A percentile compares a stretch with the other conserved stretches of the same genome.
Evolutionary conservation across 1,284 basidiomycete species (phyloP).

Genomic region (Heterobasidion annosum): DNA sequence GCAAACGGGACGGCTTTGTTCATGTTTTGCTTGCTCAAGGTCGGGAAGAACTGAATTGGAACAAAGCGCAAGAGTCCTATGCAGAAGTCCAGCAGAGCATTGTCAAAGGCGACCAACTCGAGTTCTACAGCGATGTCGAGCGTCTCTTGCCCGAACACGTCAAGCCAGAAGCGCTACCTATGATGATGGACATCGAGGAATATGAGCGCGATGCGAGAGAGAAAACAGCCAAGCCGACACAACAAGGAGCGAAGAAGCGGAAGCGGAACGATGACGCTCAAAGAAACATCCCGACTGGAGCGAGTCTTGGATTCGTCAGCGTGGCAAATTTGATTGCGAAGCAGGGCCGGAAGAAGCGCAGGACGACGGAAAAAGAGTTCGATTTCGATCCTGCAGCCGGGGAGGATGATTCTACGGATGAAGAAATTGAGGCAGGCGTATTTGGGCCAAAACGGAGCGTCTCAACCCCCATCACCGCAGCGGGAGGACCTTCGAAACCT

Average conservation of each 20-base stretch:
- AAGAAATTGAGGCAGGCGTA: slow-evolving; percentile 46
- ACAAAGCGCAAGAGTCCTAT: slow-evolving; percentile 84
- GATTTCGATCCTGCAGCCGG: slow-evolving; percentile 26
- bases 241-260: slow-evolving; percentile 44
- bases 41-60: slow-evolving; percentile 89
- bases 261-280: slow-evolving; percentile 59
- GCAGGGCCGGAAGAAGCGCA: slow-evolving; percentile 29
- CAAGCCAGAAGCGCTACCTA: slow-evolving; percentile 74
- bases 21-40: slow-evolving; percentile 91
- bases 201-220: slow-evolving; percentile 48
- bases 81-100: slow-evolving; percentile 88
- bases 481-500: slow-evolving; percentile 10
- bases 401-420: slow-evolving; percentile 53
- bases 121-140: slow-evolving; percentile 88
- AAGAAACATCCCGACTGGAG: slow-evolving; percentile 60
- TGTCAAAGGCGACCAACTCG: slow-evolving; percentile 76
- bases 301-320: slow-evolving; percentile 52
- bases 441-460: slow-evolving; percentile 36
- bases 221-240: slow-evolving; percentile 17
- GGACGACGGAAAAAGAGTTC: slow-evolving; percentile 20
- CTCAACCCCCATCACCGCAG: slow-evolving; percentile 29
- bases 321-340: slow-evolving; percentile 53
- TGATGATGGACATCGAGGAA: slow-evolving; percentile 71
- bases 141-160: slow-evolving; percentile 77
- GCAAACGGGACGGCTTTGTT: slow-evolving; percentile 85